Evolutionary conservation across 139 green algal species (phyloP).

Genomic region (Picochlorum sp.): DNA sequence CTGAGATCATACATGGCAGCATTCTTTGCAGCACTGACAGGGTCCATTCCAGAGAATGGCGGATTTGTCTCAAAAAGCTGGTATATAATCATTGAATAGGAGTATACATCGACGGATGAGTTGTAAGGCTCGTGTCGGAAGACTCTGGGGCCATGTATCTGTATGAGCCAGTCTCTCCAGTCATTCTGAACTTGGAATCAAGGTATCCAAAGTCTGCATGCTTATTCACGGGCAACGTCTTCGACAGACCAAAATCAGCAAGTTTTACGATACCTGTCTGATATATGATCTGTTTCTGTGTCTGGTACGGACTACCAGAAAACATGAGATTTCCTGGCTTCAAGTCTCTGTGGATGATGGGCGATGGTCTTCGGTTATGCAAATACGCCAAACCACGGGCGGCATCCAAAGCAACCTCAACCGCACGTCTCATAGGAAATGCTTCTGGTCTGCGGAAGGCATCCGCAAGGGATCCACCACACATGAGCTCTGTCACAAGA

Average conservation of each 20-base stretch:
- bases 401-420: constrained; percentile 80
- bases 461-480: constrained; percentile 62
- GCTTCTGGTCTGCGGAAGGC: constrained; percentile 55
- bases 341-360: constrained; percentile 68
- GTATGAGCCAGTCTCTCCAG: constrained; percentile 68
- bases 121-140: constrained; percentile 67
- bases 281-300: constrained; percentile 61
- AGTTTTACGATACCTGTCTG: constrained; percentile 71
- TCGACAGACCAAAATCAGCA: constrained; percentile 74
- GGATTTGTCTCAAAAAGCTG: constrained; percentile 46
- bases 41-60: constrained; percentile 44
- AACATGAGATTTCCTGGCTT: constrained; percentile 91
- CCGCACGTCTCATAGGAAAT: constrained; percentile 35
- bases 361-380: constrained; percentile 48
- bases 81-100: constrained; percentile 50
- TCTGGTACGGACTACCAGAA: constrained; percentile 40
- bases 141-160: constrained; percentile 57
- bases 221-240: constrained; percentile 68
- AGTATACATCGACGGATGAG: constrained; percentile 52
- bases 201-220: constrained; percentile 48
- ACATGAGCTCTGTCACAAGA: constrained; percentile 60
- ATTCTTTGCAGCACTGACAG: constrained; percentile 38
- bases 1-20: constrained; percentile 40
- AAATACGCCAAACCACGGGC: constrained; percentile 79
- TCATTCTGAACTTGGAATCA: constrained; percentile 64